Conservation (phyloP, 1,284 basidiomycete genomes). For the Austropuccinia psidii region DNA sequence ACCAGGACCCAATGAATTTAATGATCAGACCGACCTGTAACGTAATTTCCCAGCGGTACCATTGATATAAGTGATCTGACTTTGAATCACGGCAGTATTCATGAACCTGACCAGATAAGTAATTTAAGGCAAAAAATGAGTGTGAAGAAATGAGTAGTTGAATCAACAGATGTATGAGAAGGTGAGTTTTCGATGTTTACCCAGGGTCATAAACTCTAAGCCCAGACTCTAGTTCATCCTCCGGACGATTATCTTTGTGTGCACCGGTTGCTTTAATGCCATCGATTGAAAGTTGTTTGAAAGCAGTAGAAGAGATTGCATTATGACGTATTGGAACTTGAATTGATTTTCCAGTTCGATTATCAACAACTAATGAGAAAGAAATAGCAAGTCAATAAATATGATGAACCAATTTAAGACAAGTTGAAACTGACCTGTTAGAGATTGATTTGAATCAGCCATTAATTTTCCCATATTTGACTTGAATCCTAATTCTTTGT, state of each 20-base stretch:
- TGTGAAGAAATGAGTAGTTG: slow-evolving; percentile 40
- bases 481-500: too few species aligned
- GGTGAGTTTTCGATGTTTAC: slow-evolving; percentile 60
- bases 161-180: not conserved
- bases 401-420: too few species aligned
- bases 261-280: slow-evolving; percentile 51
- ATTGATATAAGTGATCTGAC: slow-evolving; percentile 77
- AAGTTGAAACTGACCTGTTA: too few species aligned
- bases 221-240: slow-evolving; percentile 58
- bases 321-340: slow-evolving; percentile 53
- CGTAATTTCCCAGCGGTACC: slow-evolving; percentile 63
- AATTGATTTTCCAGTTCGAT: slow-evolving; percentile 72
- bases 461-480: too few species aligned
- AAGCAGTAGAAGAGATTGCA: slow-evolving; percentile 65
- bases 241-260: slow-evolving; percentile 51
- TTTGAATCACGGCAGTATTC: slow-evolving; percentile 75
- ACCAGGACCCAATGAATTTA: slow-evolving; percentile 47
- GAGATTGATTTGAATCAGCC: too few species aligned
- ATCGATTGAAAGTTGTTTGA: slow-evolving; percentile 59
- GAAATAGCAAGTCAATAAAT: too few species aligned
- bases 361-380: slow-evolving; percentile 70
- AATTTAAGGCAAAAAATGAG: slow-evolving; percentile 41
- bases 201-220: slow-evolving; percentile 38
- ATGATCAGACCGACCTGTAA: slow-evolving; percentile 41
- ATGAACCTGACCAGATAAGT: slow-evolving; percentile 56